Percentiles rank a stretch among this genome's conserved stretches.
Conservation (phyloP, 495 filamentous ascomycete genomes). For the Podospora comata region DNA sequence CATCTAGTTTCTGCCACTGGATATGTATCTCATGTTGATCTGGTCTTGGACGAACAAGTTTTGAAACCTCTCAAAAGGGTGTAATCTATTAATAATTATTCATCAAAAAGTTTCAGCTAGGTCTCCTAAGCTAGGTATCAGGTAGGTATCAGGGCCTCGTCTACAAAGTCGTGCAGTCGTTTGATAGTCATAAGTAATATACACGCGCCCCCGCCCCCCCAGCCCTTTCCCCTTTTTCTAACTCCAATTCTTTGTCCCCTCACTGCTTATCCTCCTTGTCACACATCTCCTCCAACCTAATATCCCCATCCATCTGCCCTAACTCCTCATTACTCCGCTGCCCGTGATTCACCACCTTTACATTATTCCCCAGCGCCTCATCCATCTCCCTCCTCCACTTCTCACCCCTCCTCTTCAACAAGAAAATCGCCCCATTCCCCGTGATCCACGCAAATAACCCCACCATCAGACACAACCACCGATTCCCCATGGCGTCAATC, state of each 20-base stretch:
- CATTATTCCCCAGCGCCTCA: constrained; percentile 23
- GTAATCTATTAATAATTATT: no score
- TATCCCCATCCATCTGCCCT: not conserved
- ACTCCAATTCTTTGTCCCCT: not conserved
- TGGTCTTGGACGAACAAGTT: no score
- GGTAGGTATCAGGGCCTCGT: not conserved
- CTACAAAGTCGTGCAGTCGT: not conserved
- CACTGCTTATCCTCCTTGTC: no score
- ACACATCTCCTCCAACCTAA: no score
- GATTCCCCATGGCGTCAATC: constrained; percentile 78
- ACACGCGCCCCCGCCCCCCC: not conserved
- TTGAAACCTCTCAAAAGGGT: no score
- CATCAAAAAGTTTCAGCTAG: not conserved
- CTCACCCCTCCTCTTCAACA: constrained; percentile 62
- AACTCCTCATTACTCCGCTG: not conserved
- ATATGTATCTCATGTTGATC: no score
- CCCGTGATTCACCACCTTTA: no score
- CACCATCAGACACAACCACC: constrained; percentile 83
- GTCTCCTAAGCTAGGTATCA: no score
- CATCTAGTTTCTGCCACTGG: not conserved
- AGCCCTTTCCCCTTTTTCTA: not conserved
- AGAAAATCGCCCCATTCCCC: constrained; percentile 56
- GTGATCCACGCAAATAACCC: constrained; percentile 59
- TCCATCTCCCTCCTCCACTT: constrained; percentile 71
- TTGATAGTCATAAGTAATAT: not conserved